A percentile compares a stretch with the other conserved stretches of the same genome.
These are phyloP conservation scores for Thermochaetoides dissita DNA, from an alignment of 2,329 filamentous ascomycete genomes.

Conservation along the genomic window DNA sequence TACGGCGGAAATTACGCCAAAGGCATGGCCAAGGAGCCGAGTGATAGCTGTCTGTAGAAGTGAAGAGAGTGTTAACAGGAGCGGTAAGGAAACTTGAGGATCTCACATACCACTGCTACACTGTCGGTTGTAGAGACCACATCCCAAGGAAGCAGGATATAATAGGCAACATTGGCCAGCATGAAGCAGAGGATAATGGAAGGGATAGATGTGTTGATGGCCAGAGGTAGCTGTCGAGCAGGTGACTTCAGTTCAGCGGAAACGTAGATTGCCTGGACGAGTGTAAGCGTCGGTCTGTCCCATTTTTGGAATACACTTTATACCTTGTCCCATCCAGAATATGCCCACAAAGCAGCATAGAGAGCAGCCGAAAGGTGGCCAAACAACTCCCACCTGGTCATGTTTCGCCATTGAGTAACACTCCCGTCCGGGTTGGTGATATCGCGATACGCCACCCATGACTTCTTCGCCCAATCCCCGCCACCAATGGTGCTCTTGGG, in stretches of 20 bases:
- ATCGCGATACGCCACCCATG: slow-evolving; percentile 41
- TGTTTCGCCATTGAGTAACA: slow-evolving; percentile 31
- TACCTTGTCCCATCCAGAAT: slow-evolving; percentile 53
- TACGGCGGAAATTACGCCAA: slow-evolving; percentile 39
- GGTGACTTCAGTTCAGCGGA: slow-evolving; percentile 38
- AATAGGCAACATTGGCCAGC: slow-evolving; percentile 47
- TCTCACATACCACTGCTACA: slow-evolving; percentile 42
- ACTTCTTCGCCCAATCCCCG: slow-evolving; percentile 35
- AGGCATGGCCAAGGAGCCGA: slow-evolving; percentile 36
- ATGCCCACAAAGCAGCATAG: slow-evolving; percentile 50
- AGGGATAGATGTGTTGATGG: slow-evolving; percentile 47
- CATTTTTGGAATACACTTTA: slow-evolving; percentile 15
- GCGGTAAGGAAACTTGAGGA: not conserved
- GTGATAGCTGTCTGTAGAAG: slow-evolving; percentile 36
- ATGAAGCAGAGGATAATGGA: slow-evolving; percentile 47
- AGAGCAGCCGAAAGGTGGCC: slow-evolving; percentile 47
- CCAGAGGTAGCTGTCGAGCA: slow-evolving; percentile 40
- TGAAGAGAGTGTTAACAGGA: slow-evolving; percentile 3
- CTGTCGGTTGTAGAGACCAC: slow-evolving; percentile 45
- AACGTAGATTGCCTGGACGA: slow-evolving; percentile 37
- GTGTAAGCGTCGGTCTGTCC: not conserved
- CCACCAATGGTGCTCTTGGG: slow-evolving; percentile 28
- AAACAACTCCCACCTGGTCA: slow-evolving; percentile 43
- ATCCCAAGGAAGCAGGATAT: slow-evolving; percentile 47
- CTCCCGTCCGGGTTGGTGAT: slow-evolving; percentile 35